Base-by-base conservation (phyloP, 139 green algal species). In the Auxenochlorella pyrenoidosa region DNA sequence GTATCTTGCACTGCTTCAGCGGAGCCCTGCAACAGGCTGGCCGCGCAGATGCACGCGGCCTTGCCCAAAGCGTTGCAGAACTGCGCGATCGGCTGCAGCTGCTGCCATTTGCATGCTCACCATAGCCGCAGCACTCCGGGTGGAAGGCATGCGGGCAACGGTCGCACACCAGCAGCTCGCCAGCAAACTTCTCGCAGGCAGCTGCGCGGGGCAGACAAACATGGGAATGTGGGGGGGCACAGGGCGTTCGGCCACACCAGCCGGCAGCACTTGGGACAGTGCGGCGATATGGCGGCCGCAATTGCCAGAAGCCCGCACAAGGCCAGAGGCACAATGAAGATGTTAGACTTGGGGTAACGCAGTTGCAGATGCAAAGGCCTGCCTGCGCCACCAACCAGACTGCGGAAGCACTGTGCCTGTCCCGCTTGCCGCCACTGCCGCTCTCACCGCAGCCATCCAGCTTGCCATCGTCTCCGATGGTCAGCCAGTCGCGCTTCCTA, bases 81-180 rank as follows among this genome's bases (percentile, higher is more conserved):
- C 13, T 3, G 1, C 16, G 12, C 38, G 2, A 44, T 8, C 5
- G 40, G 15, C 72, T n/a, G 21, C 19, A 30, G 8, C 36, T 6
- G 18, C 34, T 32, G 70, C 70, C 26, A 34, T 6, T 44, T 10
- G n/a, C n/a, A 47, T 38, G 21, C 44, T 43, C 76, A 82, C 76
- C 76, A 22, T 83, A 83, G n/a, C 78, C 78, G 51, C 78, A 83
- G 51, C 78, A 83, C 51, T 71, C 51, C 1, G 78, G 51, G 30
- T 83, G 78, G 78, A 83, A 83, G 78, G 78, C 54, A 34, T 83
- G 51, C 18, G 78, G 78, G 51, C 78, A 83, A 32, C 51, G 78
- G 32, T 83, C 34, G 51, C 78, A 83, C 30, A 36, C 28, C 5
- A 83, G 78, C 51, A 83, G 78, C 78, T 72, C 6, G 2, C 78